Percentiles rank a stretch among this genome's conserved stretches.
Conservation (phyloP, 2,329 filamentous ascomycete species). For the Endocalyx cinctus region DNA sequence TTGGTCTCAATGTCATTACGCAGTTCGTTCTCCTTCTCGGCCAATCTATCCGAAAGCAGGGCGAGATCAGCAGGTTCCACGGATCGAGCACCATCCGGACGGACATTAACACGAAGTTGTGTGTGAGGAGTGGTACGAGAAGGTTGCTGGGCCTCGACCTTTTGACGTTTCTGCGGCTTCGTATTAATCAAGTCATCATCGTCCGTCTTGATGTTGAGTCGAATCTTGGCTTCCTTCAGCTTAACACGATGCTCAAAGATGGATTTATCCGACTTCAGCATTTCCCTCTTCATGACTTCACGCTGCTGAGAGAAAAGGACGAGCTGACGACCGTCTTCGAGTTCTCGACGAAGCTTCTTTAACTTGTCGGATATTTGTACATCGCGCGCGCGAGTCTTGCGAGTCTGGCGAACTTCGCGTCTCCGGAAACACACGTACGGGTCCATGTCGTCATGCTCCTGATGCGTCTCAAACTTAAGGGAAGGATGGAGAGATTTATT, state of each 20-base stretch:
- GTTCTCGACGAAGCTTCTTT: conserved; percentile 82
- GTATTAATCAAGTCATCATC: conserved; percentile 92
- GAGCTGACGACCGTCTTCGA: conserved; percentile 82
- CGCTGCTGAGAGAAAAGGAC: conserved; percentile 73
- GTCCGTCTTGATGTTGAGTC: conserved; percentile 82
- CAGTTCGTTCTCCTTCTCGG: conserved; percentile 78
- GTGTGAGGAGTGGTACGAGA: conserved; percentile 54
- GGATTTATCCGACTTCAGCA: conserved; percentile 67
- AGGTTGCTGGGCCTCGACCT: conserved; percentile 57
- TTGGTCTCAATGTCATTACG: conserved; percentile 80
- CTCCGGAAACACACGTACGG: conserved; percentile 97
- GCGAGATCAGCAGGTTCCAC: conserved; percentile 72
- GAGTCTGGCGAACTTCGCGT: conserved; percentile 86
- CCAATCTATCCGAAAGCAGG: conserved; percentile 68
- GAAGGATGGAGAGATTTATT: conserved; percentile 71
- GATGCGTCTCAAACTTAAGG: conserved; percentile 90
- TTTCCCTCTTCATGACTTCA: conserved; percentile 73
- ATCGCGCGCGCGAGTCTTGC: conserved; percentile 91
- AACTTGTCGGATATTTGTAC: conserved; percentile 92
- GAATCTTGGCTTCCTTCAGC: conserved; percentile 84
- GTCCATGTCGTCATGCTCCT: conserved; percentile 91
- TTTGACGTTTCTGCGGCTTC: conserved; percentile 66
- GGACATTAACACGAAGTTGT: conserved; percentile 65
- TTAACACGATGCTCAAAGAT: conserved; percentile 79
- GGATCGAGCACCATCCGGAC: conserved; percentile 64